Percentiles rank a stretch among this genome's conserved stretches.
These are phyloP conservation scores for Musa beccarii DNA, from an alignment of 176 grass and related monocot species.

Conservation along the genomic window DNA sequence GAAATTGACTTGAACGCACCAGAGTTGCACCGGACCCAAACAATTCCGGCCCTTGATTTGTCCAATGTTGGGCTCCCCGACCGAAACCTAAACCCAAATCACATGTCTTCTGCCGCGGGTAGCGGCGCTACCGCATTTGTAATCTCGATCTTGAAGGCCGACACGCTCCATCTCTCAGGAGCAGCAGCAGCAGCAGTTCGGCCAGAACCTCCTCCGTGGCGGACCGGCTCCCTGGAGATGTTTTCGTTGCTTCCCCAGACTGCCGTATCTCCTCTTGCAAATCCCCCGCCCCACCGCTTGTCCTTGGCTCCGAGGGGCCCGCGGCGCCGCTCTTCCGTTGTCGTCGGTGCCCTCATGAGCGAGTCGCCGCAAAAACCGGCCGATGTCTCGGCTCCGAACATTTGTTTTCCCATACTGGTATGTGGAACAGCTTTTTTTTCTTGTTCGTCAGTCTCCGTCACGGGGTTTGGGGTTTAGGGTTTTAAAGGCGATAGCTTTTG, in stretches of 20 bases:
- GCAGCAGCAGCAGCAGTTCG: too few relatives aligned
- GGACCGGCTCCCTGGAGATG: not conserved
- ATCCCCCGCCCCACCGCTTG: not conserved
- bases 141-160: too few relatives aligned
- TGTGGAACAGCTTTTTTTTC: not conserved
- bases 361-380: not conserved
- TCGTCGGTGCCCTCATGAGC: not conserved
- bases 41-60: too few relatives aligned
- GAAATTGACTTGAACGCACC: too few relatives aligned
- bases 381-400: not conserved
- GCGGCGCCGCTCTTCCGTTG: not conserved
- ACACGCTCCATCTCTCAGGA: too few relatives aligned
- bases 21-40: too few relatives aligned
- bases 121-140: too few relatives aligned
- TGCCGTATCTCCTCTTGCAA: not conserved
- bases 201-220: too few relatives aligned
- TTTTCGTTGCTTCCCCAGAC: not conserved
- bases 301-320: not conserved
- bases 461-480: not conserved
- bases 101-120: too few relatives aligned
- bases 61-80: too few relatives aligned
- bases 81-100: too few relatives aligned
- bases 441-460: too few relatives aligned
- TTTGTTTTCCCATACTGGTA: constrained; percentile 1
- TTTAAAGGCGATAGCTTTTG: not conserved